Evolutionary conservation across 1,284 basidiomycete species (phyloP).

Genomic region (Leccinum solheimii): DNA sequence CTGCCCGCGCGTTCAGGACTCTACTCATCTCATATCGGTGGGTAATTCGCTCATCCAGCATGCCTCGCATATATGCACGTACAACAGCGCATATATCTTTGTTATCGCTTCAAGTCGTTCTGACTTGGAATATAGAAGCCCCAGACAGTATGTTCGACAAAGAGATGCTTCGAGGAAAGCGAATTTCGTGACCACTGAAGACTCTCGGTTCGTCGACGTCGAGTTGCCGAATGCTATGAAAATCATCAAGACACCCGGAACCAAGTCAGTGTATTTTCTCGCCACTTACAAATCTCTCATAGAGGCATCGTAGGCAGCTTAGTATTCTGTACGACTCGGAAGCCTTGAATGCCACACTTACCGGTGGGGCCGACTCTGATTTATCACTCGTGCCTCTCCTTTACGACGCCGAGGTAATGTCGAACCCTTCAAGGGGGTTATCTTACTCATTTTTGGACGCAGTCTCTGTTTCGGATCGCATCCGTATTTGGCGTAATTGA

Average conservation of each 20-base stretch:
- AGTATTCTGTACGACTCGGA: conserved; percentile 57
- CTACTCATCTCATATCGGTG: conserved; percentile 74
- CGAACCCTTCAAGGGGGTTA: neutral
- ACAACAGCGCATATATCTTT: conserved; percentile 29
- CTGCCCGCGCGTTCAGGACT: conserved; percentile 72
- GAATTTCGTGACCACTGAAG: conserved; percentile 14
- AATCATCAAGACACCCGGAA: conserved; percentile 35
- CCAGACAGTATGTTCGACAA: conserved; percentile 42
- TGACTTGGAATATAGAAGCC: conserved; percentile 36
- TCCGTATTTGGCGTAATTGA: conserved; percentile 60
- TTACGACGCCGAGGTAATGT: conserved; percentile 57
- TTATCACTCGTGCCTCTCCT: conserved; percentile 56
- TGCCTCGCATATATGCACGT: conserved; percentile 21
- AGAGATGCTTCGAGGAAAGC: conserved; percentile 19
- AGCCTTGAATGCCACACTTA: conserved; percentile 40
- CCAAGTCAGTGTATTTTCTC: conserved; percentile 24
- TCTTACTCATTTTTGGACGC: conserved; percentile 6
- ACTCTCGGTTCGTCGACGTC: conserved; percentile 35
- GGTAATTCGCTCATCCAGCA: conserved; percentile 12
- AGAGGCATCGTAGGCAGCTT: conserved; percentile 44
- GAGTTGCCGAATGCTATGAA: conserved; percentile 58
- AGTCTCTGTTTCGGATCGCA: conserved; percentile 50
- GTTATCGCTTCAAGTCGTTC: neutral
- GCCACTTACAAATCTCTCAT: conserved; percentile 1
- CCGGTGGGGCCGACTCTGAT: conserved; percentile 30